Evolutionary conservation across 1,284 basidiomycete genomes (phyloP), one percentile per base, ranked within the genome.

Genomic region (Caloboletus inedulis): DNA sequence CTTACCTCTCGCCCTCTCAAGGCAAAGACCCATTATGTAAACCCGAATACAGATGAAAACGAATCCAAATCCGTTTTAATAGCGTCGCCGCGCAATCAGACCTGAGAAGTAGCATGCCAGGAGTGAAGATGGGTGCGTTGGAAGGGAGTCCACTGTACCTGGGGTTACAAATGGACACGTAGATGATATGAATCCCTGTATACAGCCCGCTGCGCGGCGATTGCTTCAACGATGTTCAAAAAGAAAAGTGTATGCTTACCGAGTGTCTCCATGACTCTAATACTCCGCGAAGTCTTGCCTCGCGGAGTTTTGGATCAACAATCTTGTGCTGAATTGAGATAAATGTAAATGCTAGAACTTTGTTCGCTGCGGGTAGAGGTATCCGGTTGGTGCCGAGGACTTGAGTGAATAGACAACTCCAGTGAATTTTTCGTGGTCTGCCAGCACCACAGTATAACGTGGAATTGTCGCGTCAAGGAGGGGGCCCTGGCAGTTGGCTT

Each of bases 231-330:
- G n/a, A 31, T 19, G 16, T 2, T n/a, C 14, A 8, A 21, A 48
- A 23, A 10, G 8, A 30, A 23, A 27, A 21, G 30, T 4, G 14
- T 3, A 19, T 27, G 18, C 46, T 49, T 36, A 52, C n/a, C 29
- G 47, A 10, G 12, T 23, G 31, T 31, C 12, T 13, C 31, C 7
- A 39, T 49, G 16, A 29, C 27, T 29, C 27, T 29, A 27, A 19
- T 36, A 63, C 62, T 63, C 61, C 61, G 61, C 61, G 61, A 59
- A 12, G 35, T 21, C 4, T 18, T 6, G 29, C 33, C 42, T 66
- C 61, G 61, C 61, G 61, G 61, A 62, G 61, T 62, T 64, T 49
- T 31, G 49, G 55, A 47, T 37, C 30, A 46, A 47, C 23, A 41
- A 35, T 35, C 33, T n/a, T 36, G 25, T 34, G 21, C n/a, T 29